Evolutionary conservation across 257 asterid genomes (phyloP).

Genomic region (Gentiana macrophylla): DNA sequence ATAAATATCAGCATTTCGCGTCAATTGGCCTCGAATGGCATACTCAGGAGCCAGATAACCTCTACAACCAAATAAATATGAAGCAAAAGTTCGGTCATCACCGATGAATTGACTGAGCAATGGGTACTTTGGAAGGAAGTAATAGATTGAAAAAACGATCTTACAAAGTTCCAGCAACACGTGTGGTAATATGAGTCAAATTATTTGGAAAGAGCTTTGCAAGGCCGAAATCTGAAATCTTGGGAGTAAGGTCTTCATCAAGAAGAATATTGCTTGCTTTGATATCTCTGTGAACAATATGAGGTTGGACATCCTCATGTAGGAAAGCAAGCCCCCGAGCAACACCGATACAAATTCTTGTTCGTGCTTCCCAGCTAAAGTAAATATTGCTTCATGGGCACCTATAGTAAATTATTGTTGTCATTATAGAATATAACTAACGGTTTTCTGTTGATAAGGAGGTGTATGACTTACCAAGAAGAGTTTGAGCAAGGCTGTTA

Average conservation of each 20-base stretch:
- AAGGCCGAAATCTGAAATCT: slow-evolving; percentile 89
- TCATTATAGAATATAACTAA: slow-evolving; percentile 7
- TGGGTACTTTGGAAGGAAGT: neutral
- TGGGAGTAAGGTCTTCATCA: slow-evolving; percentile 68
- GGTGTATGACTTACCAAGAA: slow-evolving; percentile 42
- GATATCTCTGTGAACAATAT: slow-evolving; percentile 79
- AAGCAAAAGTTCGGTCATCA: slow-evolving; percentile 1
- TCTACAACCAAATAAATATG: slow-evolving; percentile 24
- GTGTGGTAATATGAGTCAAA: slow-evolving; percentile 77
- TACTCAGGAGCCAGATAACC: slow-evolving; percentile 99
- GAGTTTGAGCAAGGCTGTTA: slow-evolving; percentile 83
- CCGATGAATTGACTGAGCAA: neutral
- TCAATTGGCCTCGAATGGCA: slow-evolving; percentile 72
- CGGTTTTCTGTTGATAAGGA: slow-evolving; percentile 1
- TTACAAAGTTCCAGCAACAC: slow-evolving; percentile 91
- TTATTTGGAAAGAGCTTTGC: slow-evolving; percentile 73
- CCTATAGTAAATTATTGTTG: slow-evolving; percentile 25
- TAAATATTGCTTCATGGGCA: slow-evolving; percentile 19
- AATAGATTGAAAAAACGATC: slow-evolving; percentile 15
- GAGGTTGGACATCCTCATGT: slow-evolving; percentile 71
- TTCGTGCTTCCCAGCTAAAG: slow-evolving; percentile 59
- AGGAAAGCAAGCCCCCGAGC: slow-evolving; percentile 80
- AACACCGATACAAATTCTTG: slow-evolving; percentile 58
- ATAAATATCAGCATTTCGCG: slow-evolving; percentile 81
- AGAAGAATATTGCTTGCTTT: slow-evolving; percentile 84